Evolutionary conservation across 805 yeast genomes (phyloP).

Genomic region (Maudiozyma bulderi): DNA sequence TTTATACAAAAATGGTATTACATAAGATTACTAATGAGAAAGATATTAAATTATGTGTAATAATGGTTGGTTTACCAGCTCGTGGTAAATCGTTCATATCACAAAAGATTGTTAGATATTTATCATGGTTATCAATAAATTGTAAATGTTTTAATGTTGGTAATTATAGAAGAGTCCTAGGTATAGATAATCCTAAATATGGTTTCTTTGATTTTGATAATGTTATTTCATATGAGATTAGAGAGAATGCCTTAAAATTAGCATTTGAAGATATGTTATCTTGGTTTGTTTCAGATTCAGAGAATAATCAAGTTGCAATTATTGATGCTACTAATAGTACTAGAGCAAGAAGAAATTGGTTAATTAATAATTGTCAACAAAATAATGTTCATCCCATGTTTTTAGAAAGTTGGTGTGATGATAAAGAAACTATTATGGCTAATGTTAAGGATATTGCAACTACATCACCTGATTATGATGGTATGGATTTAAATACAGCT

Average conservation of each 20-base stretch:
- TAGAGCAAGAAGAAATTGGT: conserved; percentile 52
- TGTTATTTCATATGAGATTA: conserved; percentile 48
- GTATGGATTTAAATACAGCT: conserved; percentile 62
- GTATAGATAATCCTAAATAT: conserved; percentile 45
- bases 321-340: conserved; percentile 92
- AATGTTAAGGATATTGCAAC: conserved; percentile 82
- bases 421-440: conserved; percentile 62
- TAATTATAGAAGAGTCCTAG: conserved; percentile 58
- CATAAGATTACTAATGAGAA: conserved; percentile 34
- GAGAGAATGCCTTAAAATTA: conserved; percentile 58
- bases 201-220: conserved; percentile 68
- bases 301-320: conserved; percentile 82
- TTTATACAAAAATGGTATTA: conserved; percentile 13
- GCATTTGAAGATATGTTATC: conserved; percentile 75
- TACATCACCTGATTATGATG: conserved; percentile 71
- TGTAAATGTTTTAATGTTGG: conserved; percentile 90
- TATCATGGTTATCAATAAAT: conserved; percentile 83
- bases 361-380: conserved; percentile 50
- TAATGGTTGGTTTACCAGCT: conserved; percentile 83
- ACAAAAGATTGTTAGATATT: conserved; percentile 83
- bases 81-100: conserved; percentile 93
- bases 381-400: conserved; percentile 80
- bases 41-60: conserved; percentile 71
- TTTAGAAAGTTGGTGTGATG: conserved; percentile 86
- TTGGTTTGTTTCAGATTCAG: conserved; percentile 60